Evolutionary conservation across 2,329 filamentous ascomycete species (phyloP).

Genomic region (Cladosporium sp.): DNA sequence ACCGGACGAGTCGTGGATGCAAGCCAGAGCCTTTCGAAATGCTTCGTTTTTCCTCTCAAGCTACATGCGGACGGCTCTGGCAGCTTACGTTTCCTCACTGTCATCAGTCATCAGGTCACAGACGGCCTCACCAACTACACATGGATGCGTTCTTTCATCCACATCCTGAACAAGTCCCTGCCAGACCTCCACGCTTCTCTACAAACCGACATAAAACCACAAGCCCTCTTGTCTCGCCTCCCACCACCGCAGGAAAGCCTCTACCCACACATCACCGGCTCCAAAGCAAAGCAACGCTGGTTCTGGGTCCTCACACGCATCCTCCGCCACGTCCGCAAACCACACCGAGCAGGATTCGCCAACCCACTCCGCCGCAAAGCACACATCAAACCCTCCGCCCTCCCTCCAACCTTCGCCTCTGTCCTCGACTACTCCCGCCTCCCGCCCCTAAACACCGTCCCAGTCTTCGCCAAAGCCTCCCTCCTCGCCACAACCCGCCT

Average conservation of each 20-base stretch:
- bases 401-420: conserved; percentile 36
- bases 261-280: conserved; percentile 44
- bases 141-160: conserved; percentile 45
- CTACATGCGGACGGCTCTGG: conserved; percentile 29
- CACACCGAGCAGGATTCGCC: conserved; percentile 41
- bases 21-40: conserved; percentile 37
- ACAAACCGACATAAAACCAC: conserved; percentile 21
- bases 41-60: conserved; percentile 42
- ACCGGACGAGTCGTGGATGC: conserved; percentile 43
- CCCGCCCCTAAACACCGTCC: conserved; percentile 42
- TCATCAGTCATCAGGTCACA: conserved; percentile 48
- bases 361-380: conserved; percentile 39
- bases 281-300: conserved; percentile 44
- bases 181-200: conserved; percentile 29
- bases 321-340: conserved; percentile 44
- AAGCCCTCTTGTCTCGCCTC: conserved; percentile 34
- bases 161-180: conserved; percentile 37
- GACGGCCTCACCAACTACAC: conserved; percentile 46
- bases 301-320: conserved; percentile 50
- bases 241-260: conserved; percentile 50
- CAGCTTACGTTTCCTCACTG: conserved; percentile 39
- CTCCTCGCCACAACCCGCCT: conserved; percentile 37
- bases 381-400: conserved; percentile 22
- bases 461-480: conserved; percentile 37
- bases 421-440: conserved; percentile 42